These are phyloP conservation scores for Microbotryum intermedium DNA, from an alignment of 1,284 basidiomycete genomes.

Conservation along the genomic window DNA sequence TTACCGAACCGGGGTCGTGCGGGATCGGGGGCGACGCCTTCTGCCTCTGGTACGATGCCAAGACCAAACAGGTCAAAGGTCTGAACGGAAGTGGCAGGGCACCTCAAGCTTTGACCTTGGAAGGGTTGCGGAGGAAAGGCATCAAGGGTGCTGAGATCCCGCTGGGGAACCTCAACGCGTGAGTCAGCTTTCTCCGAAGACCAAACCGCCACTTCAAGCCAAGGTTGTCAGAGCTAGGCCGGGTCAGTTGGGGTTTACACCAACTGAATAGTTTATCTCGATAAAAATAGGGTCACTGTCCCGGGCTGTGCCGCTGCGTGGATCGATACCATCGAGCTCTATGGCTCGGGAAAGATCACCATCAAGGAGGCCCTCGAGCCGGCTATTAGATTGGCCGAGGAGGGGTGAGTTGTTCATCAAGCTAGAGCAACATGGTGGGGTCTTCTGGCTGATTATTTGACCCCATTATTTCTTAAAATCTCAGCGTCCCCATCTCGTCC, in stretches of 20 bases:
- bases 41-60: slow-evolving; percentile 59
- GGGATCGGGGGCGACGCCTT: slow-evolving; percentile 29
- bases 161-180: slow-evolving; percentile 34
- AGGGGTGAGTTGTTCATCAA: slow-evolving; percentile 24
- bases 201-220: not conserved
- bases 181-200: not conserved
- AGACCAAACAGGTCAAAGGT: slow-evolving; percentile 66
- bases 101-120: slow-evolving; percentile 67
- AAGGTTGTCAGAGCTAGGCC: too few species aligned
- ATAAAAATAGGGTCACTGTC: slow-evolving; percentile 69
- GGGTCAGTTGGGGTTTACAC: too few species aligned
- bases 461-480: not conserved
- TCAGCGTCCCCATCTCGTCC: slow-evolving; percentile 26
- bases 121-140: slow-evolving; percentile 62
- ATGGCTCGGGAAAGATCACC: slow-evolving; percentile 73
- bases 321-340: slow-evolving; percentile 73
- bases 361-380: slow-evolving; percentile 78
- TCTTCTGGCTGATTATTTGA: not conserved
- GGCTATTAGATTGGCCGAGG: slow-evolving; percentile 38
- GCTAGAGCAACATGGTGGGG: slow-evolving; percentile 55
- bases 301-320: slow-evolving; percentile 89
- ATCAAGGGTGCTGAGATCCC: slow-evolving; percentile 49
- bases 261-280: too few species aligned
- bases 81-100: slow-evolving; percentile 80
- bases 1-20: slow-evolving; percentile 26